Conservation (phyloP, 208 protist genomes). For the Trypanosoma conorhini region DNA sequence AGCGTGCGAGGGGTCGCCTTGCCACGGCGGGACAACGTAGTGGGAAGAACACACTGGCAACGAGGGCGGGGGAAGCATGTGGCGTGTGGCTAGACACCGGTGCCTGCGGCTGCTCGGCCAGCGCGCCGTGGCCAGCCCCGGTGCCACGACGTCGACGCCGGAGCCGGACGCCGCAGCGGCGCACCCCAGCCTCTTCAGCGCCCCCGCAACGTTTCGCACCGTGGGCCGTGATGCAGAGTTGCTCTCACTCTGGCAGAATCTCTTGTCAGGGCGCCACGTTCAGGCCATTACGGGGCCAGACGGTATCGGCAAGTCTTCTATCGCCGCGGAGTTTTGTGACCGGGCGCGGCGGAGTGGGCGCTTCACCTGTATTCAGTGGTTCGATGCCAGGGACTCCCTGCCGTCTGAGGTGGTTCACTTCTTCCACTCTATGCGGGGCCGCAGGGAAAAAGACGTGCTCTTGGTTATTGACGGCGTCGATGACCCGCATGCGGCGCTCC, state of each 20-base stretch:
- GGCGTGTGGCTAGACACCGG: background rate
- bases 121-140: constrained; percentile 4
- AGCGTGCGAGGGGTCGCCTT: background rate
- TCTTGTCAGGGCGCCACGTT: constrained; percentile 62
- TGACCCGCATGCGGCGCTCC: constrained; percentile 31
- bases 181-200: constrained; percentile 74
- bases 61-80: constrained; percentile 1
- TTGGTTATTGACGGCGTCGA: constrained; percentile 78
- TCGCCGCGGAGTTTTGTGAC: constrained; percentile 87
- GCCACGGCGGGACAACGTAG: background rate
- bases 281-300: constrained; percentile 77
- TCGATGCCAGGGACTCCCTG: constrained; percentile 38
- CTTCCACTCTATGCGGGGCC: constrained; percentile 71
- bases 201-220: constrained; percentile 50
- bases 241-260: constrained; percentile 77
- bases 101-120: background rate
- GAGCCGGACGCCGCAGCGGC: constrained; percentile 20
- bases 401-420: constrained; percentile 59
- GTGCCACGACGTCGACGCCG: constrained; percentile 2
- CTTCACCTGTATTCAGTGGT: constrained; percentile 91
- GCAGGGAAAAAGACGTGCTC: constrained; percentile 78
- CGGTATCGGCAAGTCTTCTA: constrained; percentile 84
- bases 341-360: constrained; percentile 59
- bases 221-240: constrained; percentile 72
- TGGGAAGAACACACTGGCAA: background rate